Percentiles rank a stretch among this genome's conserved stretches.
phyloP scores from a whole-genome alignment of 768 basidiomycete genomes.

The Pleurotus citrinopileatus region DNA sequence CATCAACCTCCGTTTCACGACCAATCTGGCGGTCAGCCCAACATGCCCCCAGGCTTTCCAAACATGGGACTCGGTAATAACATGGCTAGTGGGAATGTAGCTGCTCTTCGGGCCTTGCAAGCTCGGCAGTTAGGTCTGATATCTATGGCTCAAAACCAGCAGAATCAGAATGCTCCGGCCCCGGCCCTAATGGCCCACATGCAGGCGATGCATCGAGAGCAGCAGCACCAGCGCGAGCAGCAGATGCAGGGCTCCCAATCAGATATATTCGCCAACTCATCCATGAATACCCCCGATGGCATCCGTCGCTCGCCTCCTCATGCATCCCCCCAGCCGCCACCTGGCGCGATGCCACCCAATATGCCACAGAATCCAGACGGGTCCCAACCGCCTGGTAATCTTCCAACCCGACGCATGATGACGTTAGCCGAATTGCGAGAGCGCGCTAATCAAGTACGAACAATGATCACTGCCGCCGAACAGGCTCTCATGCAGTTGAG shows the following conservation, averaged over 20 bases:
- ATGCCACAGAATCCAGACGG: slow-evolving; percentile 8
- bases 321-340: slow-evolving; percentile 24
- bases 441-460: slow-evolving; percentile 13
- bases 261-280: slow-evolving; percentile 50
- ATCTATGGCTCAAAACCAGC: slow-evolving; percentile 41
- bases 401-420: slow-evolving; percentile 16
- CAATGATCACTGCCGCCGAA: slow-evolving; percentile 17
- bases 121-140: slow-evolving; percentile 46
- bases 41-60: slow-evolving; percentile 33
- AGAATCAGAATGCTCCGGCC: slow-evolving; percentile 34
- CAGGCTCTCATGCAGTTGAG: slow-evolving; percentile 16
- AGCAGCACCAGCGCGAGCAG: slow-evolving; percentile 19
- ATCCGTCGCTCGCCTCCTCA: slow-evolving; percentile 53
- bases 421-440: slow-evolving; percentile 19
- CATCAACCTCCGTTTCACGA: slow-evolving; percentile 36
- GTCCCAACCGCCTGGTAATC: background rate
- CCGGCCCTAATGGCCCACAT: slow-evolving; percentile 13
- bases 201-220: slow-evolving; percentile 8
- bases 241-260: slow-evolving; percentile 32
- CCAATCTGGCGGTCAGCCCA: slow-evolving; percentile 24
- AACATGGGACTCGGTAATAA: slow-evolving; percentile 30
- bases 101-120: slow-evolving; percentile 30
- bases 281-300: slow-evolving; percentile 37
- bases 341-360: slow-evolving; percentile 10
- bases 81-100: slow-evolving; percentile 19